These are phyloP conservation scores for Achlya hypogyna DNA, from an alignment of 352 stramenopile genomes.

Conservation along the genomic window DNA sequence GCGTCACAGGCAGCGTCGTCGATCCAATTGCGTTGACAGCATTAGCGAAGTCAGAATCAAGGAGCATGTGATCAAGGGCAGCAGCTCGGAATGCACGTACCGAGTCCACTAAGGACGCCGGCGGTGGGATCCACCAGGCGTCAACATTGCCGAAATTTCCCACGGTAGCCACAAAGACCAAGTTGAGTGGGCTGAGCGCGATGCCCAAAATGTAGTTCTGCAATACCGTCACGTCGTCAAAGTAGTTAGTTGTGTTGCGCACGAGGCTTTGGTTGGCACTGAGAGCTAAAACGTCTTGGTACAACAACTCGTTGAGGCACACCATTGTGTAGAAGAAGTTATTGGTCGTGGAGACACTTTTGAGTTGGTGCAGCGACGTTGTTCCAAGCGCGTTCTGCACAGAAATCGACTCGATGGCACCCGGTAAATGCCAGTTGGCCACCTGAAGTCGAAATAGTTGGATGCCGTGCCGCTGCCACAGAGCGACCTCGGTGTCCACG, in stretches of 20 bases:
- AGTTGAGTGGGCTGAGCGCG: neutral
- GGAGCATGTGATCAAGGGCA: neutral
- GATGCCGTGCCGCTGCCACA: neutral
- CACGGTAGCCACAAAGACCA: neutral
- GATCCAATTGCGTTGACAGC: neutral
- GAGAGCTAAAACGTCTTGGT: constrained; percentile 1
- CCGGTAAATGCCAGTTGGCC: no score
- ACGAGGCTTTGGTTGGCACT: neutral
- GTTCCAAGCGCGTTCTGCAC: no score
- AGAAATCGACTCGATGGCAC: no score
- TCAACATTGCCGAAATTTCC: constrained; percentile 10
- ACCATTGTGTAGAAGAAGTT: neutral
- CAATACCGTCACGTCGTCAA: neutral
- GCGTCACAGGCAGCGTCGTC: neutral
- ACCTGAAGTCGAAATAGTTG: neutral
- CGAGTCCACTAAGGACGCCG: neutral
- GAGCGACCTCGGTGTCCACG: neutral
- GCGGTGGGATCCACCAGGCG: neutral
- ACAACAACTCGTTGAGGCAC: neutral
- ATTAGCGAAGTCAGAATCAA: neutral
- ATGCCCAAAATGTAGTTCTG: neutral
- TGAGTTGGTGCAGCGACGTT: constrained; percentile 2
- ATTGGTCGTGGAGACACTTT: neutral
- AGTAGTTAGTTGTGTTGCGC: neutral
- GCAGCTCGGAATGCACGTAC: neutral